phyloP scores from a whole-genome alignment of 2,329 filamentous ascomycete genomes.

The Exophiala dermatitidis region DNA sequence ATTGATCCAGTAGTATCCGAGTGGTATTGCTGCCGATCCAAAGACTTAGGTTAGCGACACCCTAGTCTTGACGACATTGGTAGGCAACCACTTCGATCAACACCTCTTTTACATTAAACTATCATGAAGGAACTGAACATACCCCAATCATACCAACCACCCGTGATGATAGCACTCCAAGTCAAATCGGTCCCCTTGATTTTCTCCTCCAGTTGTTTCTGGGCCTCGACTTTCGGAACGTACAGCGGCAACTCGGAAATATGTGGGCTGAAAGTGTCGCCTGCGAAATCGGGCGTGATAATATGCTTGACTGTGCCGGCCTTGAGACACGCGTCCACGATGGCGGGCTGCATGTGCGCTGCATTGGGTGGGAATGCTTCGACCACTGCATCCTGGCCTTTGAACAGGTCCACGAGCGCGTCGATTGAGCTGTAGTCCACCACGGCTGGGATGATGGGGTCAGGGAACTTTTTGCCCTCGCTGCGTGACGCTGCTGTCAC shows the following conservation, averaged over 20 bases:
- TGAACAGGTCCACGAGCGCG: constrained; percentile 27
- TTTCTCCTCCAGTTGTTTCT: constrained; percentile 13
- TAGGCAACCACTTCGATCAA: too few relatives aligned
- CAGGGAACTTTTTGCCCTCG: constrained; percentile 20
- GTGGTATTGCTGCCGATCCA: constrained; percentile 3
- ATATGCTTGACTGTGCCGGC: constrained; percentile 10
- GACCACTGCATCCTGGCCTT: constrained; percentile 31
- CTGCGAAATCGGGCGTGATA: constrained; percentile 14
- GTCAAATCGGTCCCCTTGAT: neutral
- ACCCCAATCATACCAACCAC: constrained; percentile 17
- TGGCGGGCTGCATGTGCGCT: constrained; percentile 2
- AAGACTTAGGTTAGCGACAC: too few relatives aligned
- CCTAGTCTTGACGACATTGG: neutral
- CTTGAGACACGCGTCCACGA: constrained; percentile 7
- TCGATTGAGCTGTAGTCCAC: constrained; percentile 27
- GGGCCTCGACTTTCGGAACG: constrained; percentile 11
- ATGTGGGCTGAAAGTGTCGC: constrained; percentile 12
- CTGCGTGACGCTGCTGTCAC: constrained; percentile 27
- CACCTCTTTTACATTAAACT: too few relatives aligned
- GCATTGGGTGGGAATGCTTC: constrained; percentile 11
- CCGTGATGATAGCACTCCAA: constrained; percentile 14
- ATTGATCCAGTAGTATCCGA: constrained; percentile 16
- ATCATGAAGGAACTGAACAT: neutral
- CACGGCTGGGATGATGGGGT: constrained; percentile 22
- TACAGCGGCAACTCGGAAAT: constrained; percentile 10